These are phyloP conservation scores for Firmiana major DNA, from an alignment of 345 rosid species.

Conservation along the genomic window DNA sequence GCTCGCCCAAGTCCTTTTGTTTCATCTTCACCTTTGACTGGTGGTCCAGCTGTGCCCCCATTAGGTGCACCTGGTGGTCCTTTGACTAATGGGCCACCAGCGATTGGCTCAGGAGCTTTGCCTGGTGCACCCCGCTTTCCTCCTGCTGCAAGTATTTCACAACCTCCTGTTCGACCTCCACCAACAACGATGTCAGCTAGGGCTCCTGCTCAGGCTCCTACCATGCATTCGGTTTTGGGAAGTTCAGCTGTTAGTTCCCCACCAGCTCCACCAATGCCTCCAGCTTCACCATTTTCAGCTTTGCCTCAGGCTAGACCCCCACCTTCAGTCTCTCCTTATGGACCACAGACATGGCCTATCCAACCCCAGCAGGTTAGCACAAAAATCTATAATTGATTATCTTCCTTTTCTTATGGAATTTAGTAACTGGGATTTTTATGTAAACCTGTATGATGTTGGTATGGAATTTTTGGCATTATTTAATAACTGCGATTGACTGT, in stretches of 20 bases:
- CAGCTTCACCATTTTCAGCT: constrained; percentile 40
- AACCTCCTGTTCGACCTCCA: constrained; percentile 46
- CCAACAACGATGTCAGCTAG: constrained; percentile 36
- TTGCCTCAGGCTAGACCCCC: constrained; percentile 45
- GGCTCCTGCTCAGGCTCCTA: constrained; percentile 48
- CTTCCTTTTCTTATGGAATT: background rate
- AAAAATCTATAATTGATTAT: background rate
- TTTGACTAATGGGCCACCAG: constrained; percentile 49
- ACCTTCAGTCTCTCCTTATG: constrained; percentile 56
- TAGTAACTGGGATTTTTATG: background rate
- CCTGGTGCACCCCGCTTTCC: constrained; percentile 42
- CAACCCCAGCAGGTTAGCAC: constrained; percentile 44
- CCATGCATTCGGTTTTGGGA: constrained; percentile 39
- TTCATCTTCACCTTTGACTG: constrained; percentile 37
- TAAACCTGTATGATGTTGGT: background rate
- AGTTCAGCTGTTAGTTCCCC: constrained; percentile 34
- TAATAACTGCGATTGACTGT: background rate
- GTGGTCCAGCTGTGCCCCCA: constrained; percentile 38
- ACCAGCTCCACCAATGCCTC: constrained; percentile 35
- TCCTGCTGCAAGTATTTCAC: constrained; percentile 36
- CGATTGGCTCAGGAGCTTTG: constrained; percentile 30
- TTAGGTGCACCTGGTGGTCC: constrained; percentile 30
- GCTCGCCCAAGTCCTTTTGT: constrained; percentile 46
- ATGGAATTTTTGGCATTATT: background rate
- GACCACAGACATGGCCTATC: constrained; percentile 52